Percentiles rank a stretch among this genome's conserved stretches.
These are phyloP conservation scores for Glarea lozoyensis DNA, from an alignment of 495 filamentous ascomycete species.

Conservation along the genomic window DNA sequence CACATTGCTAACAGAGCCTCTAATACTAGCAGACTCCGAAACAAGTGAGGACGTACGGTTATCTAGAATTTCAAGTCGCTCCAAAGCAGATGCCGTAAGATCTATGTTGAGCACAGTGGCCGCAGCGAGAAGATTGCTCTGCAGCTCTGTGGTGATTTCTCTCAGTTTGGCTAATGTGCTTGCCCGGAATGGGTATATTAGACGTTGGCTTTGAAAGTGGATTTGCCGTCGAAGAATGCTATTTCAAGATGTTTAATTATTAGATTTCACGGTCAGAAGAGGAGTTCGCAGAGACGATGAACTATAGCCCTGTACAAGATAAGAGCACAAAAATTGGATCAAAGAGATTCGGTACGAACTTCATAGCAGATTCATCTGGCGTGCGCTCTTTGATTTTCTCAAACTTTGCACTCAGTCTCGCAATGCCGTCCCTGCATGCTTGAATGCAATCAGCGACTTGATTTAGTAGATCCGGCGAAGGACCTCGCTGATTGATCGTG, in stretches of 20 bases:
- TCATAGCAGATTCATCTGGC: neutral
- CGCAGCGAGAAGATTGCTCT: neutral
- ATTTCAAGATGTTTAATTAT: no score
- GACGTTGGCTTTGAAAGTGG: slow-evolving; percentile 1
- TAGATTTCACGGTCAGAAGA: no score
- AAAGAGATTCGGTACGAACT: no score
- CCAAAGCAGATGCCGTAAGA: no score
- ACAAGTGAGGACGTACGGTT: no score
- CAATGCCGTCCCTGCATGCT: neutral
- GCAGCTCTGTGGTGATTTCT: neutral
- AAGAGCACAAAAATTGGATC: no score
- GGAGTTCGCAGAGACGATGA: no score
- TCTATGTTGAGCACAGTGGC: neutral
- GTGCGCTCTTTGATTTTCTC: neutral
- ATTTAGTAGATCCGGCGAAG: neutral
- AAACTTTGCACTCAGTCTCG: slow-evolving; percentile 1
- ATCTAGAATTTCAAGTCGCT: no score
- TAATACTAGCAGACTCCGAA: no score
- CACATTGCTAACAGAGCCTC: no score
- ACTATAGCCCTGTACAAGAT: no score
- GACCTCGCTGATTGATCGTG: neutral
- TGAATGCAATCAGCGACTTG: neutral
- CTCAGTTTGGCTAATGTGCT: slow-evolving; percentile 4
- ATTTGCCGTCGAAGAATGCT: no score
- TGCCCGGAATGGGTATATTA: slow-evolving; percentile 6